A percentile compares a stretch with the other conserved stretches of the same genome.
Evolutionary conservation across 2,329 filamentous ascomycete species (phyloP).

Genomic region (Fusarium compactum): DNA sequence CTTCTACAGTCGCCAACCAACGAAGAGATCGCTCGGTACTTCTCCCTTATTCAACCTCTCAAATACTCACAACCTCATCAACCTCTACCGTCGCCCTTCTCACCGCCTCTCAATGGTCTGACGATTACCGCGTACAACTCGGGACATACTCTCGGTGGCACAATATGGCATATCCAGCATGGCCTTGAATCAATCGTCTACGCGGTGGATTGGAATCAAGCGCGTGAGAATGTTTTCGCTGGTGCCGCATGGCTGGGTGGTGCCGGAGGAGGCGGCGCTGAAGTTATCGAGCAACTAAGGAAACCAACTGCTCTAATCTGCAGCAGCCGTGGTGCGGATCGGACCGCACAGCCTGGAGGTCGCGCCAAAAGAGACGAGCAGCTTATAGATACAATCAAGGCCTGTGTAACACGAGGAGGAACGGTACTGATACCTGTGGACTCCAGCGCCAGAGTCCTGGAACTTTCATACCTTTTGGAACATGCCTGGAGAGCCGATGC

Average conservation of each 20-base stretch:
- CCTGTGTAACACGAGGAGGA: slow-evolving; percentile 83
- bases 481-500: slow-evolving; percentile 85
- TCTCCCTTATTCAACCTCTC: slow-evolving; percentile 87
- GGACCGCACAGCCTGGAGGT: slow-evolving; percentile 76
- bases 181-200: slow-evolving; percentile 97
- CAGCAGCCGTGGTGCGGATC: slow-evolving; percentile 84
- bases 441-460: slow-evolving; percentile 92
- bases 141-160: slow-evolving; percentile 94
- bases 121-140: slow-evolving; percentile 98
- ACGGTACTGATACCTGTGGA: slow-evolving; percentile 95
- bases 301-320: slow-evolving; percentile 95
- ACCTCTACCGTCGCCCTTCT: slow-evolving; percentile 86
- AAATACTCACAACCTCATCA: slow-evolving; percentile 98
- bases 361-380: slow-evolving; percentile 87
- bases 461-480: slow-evolving; percentile 91
- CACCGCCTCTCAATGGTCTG: slow-evolving; percentile 87
- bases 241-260: slow-evolving; percentile 94
- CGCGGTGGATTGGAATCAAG: slow-evolving; percentile 97
- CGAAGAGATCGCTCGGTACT: slow-evolving; percentile 93
- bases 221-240: slow-evolving; percentile 92
- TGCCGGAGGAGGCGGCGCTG: slow-evolving; percentile 81
- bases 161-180: slow-evolving; percentile 99
- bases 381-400: slow-evolving; percentile 83
- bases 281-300: slow-evolving; percentile 92
- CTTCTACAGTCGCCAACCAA: slow-evolving; percentile 77